Base-by-base conservation (phyloP, 768 basidiomycete genomes). In the Calocybe indica region DNA sequence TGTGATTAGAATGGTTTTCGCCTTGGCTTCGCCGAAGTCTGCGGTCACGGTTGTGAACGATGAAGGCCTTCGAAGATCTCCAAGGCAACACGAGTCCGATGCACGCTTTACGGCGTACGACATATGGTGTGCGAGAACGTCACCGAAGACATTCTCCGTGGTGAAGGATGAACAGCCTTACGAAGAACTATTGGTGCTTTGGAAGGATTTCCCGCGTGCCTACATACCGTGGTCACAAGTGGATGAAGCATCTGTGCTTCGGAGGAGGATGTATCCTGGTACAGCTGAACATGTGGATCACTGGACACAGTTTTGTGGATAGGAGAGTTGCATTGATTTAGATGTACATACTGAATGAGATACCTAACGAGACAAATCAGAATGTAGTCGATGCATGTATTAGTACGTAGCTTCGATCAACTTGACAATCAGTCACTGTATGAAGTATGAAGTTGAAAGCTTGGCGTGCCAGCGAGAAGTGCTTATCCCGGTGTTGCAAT, bases 1-100 rank as follows among this genome's bases (percentile, higher is more conserved):
- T 32, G 36, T 50, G n/a, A 53, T 52, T 14, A 43, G 44, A 11
- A 50, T 52, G 52, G 52, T 52, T n/a, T 52, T 49, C 39, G 36
- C 52, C 14, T 45, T 52, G 11, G 48, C 43, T 13, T 13, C 43
- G 36, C 33, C 5, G 14, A 28, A 44, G 28, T 32, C 38, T 7
- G 33, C 14, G 15, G 32, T 14, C 31, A 22, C 22, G 22, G 22
- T 22, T 22, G 37, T 12, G 22, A 40, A 22, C 4, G 22, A 22
- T 22, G 22, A 22, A 22, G 22, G 22, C 22, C 22, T 22, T 22
- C 22, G 22, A 22, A 22, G 22, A 22, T 22, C 22, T 22, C 22
- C 22, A 22, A 22, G 22, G 4, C 22, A 22, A 22, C 22, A 22
- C 22, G 22, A 22, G 22, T 22, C 22, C 22, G 22, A 43, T 33